These are phyloP conservation scores for Boletus coccyginus DNA, from an alignment of 768 basidiomycete species.

Conservation along the genomic window DNA sequence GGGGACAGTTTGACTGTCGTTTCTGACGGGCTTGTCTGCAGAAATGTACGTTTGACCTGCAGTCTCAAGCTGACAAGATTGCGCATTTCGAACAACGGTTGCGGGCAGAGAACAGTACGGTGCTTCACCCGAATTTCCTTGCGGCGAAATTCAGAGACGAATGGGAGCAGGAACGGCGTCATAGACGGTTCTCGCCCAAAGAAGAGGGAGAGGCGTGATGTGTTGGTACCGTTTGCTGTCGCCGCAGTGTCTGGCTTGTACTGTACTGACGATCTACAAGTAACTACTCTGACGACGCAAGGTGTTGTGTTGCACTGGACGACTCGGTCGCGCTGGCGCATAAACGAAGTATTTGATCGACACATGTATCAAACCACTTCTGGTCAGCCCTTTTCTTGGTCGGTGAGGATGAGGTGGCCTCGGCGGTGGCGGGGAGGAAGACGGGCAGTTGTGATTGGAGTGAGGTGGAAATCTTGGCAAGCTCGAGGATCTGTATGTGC, in stretches of 20 bases:
- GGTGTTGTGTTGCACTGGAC: not conserved
- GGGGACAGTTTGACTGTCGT: not conserved
- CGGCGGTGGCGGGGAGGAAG: constrained; percentile 23
- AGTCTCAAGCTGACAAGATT: constrained; percentile 60
- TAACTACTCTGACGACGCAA: not conserved
- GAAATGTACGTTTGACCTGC: constrained; percentile 53
- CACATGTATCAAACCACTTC: constrained; percentile 67
- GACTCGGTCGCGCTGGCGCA: constrained; percentile 27
- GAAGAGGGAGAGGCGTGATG: constrained; percentile 36
- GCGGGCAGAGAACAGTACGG: constrained; percentile 46
- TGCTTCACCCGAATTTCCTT: constrained; percentile 59
- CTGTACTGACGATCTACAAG: constrained; percentile 20
- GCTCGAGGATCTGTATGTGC: constrained; percentile 35
- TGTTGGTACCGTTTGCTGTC: constrained; percentile 11
- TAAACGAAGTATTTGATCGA: constrained; percentile 55
- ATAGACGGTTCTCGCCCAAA: constrained; percentile 11
- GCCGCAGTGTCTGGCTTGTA: not conserved
- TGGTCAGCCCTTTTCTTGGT: constrained; percentile 14
- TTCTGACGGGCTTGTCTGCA: constrained; percentile 24
- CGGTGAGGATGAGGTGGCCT: not conserved
- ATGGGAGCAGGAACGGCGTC: constrained; percentile 42
- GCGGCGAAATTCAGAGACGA: constrained; percentile 57
- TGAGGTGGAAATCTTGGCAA: constrained; percentile 36
- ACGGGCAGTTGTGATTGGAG: constrained; percentile 32
- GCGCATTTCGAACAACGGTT: constrained; percentile 59